Evolutionary conservation across 164 flowering plant species (phyloP).

Genomic region (Vitis rupestris): DNA sequence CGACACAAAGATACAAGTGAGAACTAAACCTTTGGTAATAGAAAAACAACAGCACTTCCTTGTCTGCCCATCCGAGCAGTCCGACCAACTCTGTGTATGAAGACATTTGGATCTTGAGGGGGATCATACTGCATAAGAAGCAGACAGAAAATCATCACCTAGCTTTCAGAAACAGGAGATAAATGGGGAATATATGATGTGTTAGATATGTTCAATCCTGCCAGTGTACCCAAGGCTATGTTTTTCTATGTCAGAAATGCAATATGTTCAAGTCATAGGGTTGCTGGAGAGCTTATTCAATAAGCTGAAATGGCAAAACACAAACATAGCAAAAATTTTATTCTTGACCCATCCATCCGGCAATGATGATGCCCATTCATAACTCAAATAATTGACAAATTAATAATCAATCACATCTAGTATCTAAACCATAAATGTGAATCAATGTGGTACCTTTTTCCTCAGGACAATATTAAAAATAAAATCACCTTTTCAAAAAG

Average conservation of each 20-base stretch:
- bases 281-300: neutral
- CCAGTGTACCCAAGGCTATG: neutral
- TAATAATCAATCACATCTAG: too few species aligned
- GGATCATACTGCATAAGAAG: constrained; percentile 84
- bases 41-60: constrained; percentile 78
- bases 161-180: neutral
- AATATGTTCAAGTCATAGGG: neutral
- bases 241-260: neutral
- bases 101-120: constrained; percentile 91
- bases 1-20: neutral
- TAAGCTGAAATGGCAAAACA: neutral
- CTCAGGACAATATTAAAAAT: too few species aligned
- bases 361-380: too few species aligned
- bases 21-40: constrained; percentile 74
- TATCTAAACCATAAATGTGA: too few species aligned
- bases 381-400: too few species aligned
- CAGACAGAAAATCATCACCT: neutral
- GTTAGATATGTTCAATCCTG: neutral
- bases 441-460: too few species aligned
- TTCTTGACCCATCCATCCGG: too few species aligned
- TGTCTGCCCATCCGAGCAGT: constrained; percentile 91
- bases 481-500: too few species aligned
- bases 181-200: neutral
- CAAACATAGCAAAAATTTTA: too few species aligned
- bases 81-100: constrained; percentile 92